Base-by-base conservation (phyloP, 2,329 filamentous ascomycete genomes). In the Tolypocladium cylindrosporum region DNA sequence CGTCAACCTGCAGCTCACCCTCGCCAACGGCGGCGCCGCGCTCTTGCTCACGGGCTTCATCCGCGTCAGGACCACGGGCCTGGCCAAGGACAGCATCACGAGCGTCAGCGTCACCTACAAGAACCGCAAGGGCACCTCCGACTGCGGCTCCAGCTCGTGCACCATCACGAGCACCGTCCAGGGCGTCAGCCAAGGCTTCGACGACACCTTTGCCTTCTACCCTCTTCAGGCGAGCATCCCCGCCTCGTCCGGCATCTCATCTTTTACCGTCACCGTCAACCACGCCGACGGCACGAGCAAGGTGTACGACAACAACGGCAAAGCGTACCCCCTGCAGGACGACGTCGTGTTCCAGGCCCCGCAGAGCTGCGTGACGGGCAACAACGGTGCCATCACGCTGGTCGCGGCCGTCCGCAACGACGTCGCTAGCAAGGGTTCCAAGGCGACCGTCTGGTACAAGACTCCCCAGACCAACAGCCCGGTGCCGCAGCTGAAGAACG, bases 171-270 rank as follows among this genome's bases (percentile, higher is more conserved):
- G 78, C 21, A 73, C 69, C 4, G 61, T 75, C n/a, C 74, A 75
- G 50, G 82, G 81, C 3, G 72, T 75, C 31, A 76, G 77, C 5
- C 71, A 72, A 48, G 84, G 84, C 2, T 82, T 86, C 56, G 84
- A 87, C 65, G 82, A 87, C 59, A 79, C 71, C 10, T 87, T 86
- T 66, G 73, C 74, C 56, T 83, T 82, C 69, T 80, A 75, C 62
- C 77, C 75, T n/a, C 69, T 80, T 42, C 63, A 70, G n/a, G 63
- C 67, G 36, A 70, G 80, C 58, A 79, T 91, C 64, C 68, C 81
- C 61, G 74, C 83, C 62, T 71, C 81, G 59, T 74, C 80, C 58
- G 77, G 87, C 61, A 82, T 90, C 70, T 79, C 86, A 45, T 78
- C 86, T 62, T 82, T 88, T 72, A 76, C 75, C 61, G 67, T 85